Conservation (phyloP, 768 basidiomycete genomes). For the Boletus coccyginus region DNA sequence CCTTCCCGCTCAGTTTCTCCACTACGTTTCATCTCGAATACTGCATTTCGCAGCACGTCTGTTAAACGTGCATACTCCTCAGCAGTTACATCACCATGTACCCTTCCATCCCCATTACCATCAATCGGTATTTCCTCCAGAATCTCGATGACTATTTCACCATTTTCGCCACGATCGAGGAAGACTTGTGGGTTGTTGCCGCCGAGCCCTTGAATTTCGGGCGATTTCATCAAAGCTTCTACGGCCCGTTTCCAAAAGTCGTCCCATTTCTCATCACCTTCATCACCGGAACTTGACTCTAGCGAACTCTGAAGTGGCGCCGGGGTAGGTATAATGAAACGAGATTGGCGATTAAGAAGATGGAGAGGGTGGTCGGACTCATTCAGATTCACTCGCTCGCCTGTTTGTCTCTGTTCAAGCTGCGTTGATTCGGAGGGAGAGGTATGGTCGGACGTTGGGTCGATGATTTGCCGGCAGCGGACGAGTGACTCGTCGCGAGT, state of each 20-base stretch:
- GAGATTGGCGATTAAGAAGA: slow-evolving; percentile 45
- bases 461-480: slow-evolving; percentile 75
- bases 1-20: slow-evolving; percentile 21
- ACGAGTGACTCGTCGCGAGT: slow-evolving; percentile 65
- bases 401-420: slow-evolving; percentile 27
- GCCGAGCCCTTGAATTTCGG: slow-evolving; percentile 27
- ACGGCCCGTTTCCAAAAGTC: slow-evolving; percentile 28
- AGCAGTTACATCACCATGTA: slow-evolving; percentile 31
- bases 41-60: slow-evolving; percentile 52
- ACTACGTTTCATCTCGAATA: slow-evolving; percentile 46
- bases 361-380: slow-evolving; percentile 57
- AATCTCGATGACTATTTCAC: slow-evolving; percentile 43
- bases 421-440: slow-evolving; percentile 29
- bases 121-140: slow-evolving; percentile 44
- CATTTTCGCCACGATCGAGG: slow-evolving; percentile 42
- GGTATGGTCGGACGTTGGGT: slow-evolving; percentile 13
- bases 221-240: slow-evolving; percentile 29
- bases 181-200: slow-evolving; percentile 36
- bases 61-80: slow-evolving; percentile 44
- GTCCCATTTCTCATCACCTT: slow-evolving; percentile 17
- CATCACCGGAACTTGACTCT: slow-evolving; percentile 15
- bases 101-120: slow-evolving; percentile 19
- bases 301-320: slow-evolving; percentile 17
- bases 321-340: slow-evolving; percentile 41
- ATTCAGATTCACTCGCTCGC: slow-evolving; percentile 37